Percentiles rank a stretch among this genome's conserved stretches.
phyloP scores from a whole-genome alignment of 805 yeast species.

The Saccharomyces eubayanus region DNA sequence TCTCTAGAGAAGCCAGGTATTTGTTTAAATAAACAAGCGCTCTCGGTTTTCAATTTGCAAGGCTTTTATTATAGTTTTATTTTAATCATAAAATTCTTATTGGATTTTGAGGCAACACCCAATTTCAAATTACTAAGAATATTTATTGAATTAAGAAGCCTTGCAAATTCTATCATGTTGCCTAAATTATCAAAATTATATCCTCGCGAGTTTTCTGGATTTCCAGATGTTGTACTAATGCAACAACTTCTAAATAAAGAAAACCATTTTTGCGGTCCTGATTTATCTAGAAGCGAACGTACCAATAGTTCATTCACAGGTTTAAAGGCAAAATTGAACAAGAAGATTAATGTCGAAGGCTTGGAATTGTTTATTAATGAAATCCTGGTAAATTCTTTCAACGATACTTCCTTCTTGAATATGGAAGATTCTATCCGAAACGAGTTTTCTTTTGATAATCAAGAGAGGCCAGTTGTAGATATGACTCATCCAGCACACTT shows the following conservation, averaged over 20 bases:
- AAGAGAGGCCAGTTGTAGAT: not conserved
- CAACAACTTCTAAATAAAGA: slow-evolving; percentile 2
- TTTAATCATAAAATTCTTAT: slow-evolving; percentile 23
- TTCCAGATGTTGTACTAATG: slow-evolving; percentile 8
- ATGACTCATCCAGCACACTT: not conserved
- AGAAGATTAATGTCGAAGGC: slow-evolving; percentile 14
- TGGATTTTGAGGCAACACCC: slow-evolving; percentile 29
- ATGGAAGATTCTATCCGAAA: slow-evolving; percentile 23
- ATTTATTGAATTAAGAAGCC: slow-evolving; percentile 24
- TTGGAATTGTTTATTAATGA: slow-evolving; percentile 25
- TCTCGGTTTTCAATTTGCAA: slow-evolving; percentile 26
- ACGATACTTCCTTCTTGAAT: slow-evolving; percentile 27
- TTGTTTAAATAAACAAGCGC: slow-evolving; percentile 13
- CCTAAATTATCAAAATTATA: slow-evolving; percentile 19
- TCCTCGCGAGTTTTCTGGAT: slow-evolving; percentile 19
- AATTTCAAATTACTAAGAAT: slow-evolving; percentile 28
- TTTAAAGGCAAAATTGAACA: not conserved
- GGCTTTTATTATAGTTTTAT: slow-evolving; percentile 27
- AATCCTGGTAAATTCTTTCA: slow-evolving; percentile 26
- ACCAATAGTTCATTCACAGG: not conserved
- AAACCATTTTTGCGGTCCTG: not conserved
- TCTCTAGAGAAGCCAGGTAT: not conserved
- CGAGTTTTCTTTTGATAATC: slow-evolving; percentile 18
- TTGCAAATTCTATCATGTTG: slow-evolving; percentile 21
- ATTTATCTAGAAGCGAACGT: not conserved